These are phyloP conservation scores for Rhizopus sp. DNA, from an alignment of 371 early-diverging fungal species.

Conservation along the genomic window DNA sequence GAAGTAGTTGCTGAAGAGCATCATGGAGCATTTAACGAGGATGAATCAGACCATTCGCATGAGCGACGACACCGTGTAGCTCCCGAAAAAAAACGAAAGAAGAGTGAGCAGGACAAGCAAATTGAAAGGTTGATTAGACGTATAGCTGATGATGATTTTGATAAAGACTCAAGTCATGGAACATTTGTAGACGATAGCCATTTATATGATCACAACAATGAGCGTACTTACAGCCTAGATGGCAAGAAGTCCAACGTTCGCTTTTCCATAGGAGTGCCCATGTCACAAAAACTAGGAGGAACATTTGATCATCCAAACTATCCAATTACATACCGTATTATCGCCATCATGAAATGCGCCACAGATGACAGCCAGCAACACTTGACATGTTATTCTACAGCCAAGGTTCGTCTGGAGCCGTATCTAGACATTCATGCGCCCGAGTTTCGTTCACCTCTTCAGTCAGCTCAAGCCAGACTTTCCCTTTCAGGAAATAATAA, in stretches of 20 bases:
- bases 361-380: neutral
- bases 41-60: neutral
- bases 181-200: neutral
- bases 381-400: constrained; percentile 10
- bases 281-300: constrained; percentile 4
- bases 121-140: constrained; percentile 11
- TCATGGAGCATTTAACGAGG: neutral
- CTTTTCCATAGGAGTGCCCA: constrained; percentile 14
- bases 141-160: constrained; percentile 4
- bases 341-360: constrained; percentile 9
- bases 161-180: constrained; percentile 1
- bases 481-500: constrained; percentile 1
- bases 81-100: neutral
- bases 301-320: constrained; percentile 19
- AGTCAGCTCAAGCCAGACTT: neutral
- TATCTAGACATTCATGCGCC: neutral
- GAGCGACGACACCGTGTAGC: neutral
- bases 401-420: constrained; percentile 10
- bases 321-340: constrained; percentile 13
- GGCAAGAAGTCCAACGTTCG: constrained; percentile 7
- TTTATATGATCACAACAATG: neutral
- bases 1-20: neutral
- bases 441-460: neutral
- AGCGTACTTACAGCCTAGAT: constrained; percentile 6
- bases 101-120: constrained; percentile 8